These are phyloP conservation scores for Misopates orontium DNA, from an alignment of 257 asterid genomes.

Conservation along the genomic window DNA sequence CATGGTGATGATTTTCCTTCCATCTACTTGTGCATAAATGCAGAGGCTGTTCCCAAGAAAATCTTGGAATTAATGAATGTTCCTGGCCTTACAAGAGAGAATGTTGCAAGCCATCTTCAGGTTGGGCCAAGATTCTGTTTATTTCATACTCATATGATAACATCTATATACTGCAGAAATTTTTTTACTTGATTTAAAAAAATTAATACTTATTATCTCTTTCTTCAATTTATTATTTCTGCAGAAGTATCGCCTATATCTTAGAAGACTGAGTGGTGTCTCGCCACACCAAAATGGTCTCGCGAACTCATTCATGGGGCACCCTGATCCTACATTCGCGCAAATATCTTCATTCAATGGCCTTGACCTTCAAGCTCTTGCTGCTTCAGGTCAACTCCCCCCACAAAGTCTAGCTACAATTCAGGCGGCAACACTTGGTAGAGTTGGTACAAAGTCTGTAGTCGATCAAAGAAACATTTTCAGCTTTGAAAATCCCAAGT, in stretches of 20 bases:
- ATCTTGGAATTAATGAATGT: slow-evolving; percentile 94
- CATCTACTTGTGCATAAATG: slow-evolving; percentile 21
- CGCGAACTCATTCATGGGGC: slow-evolving; percentile 55
- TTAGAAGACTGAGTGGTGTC: slow-evolving; percentile 79
- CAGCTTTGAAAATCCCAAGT: slow-evolving; percentile 67
- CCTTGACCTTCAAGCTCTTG: slow-evolving; percentile 70
- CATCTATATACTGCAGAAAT: not conserved
- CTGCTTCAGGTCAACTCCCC: slow-evolving; percentile 72
- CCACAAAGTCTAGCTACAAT: slow-evolving; percentile 76
- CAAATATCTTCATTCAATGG: slow-evolving; percentile 56
- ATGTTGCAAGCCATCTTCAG: slow-evolving; percentile 99
- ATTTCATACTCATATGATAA: not conserved
- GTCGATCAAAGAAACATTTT: slow-evolving; percentile 68
- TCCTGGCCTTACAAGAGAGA: slow-evolving; percentile 91
- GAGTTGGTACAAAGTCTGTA: slow-evolving; percentile 46
- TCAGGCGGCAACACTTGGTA: slow-evolving; percentile 70
- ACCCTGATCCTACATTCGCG: slow-evolving; percentile 57
- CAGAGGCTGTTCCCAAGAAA: slow-evolving; percentile 97
- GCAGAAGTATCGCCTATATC: slow-evolving; percentile 92
- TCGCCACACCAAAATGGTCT: slow-evolving; percentile 62
- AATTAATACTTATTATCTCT: not conserved
- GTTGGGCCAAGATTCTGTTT: slow-evolving; percentile 37
- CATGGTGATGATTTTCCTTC: slow-evolving; percentile 7
- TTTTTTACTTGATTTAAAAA: not conserved
- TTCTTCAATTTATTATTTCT: not conserved